These are phyloP conservation scores for Eucalyptus erythrocorys DNA, from an alignment of 345 rosid species.

Conservation along the genomic window DNA sequence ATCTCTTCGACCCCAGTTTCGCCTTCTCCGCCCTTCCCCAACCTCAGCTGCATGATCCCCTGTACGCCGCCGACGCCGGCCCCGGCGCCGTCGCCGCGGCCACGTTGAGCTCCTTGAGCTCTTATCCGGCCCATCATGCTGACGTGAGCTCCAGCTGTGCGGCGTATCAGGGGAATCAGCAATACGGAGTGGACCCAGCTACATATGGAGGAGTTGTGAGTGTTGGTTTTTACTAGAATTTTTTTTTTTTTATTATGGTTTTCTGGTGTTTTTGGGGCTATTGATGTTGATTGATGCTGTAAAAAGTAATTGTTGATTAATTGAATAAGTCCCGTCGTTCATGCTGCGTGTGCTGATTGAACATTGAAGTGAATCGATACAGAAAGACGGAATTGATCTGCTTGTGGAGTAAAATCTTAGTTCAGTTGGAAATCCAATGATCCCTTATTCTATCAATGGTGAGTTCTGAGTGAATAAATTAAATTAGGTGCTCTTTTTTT, in stretches of 20 bases:
- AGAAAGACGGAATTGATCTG: neutral
- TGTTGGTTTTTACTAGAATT: neutral
- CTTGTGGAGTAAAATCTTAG: neutral
- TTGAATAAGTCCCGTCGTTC: neutral
- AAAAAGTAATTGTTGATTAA: neutral
- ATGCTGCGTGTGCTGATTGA: neutral
- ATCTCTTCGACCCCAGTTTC: neutral
- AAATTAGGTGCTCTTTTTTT: neutral
- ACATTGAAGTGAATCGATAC: neutral
- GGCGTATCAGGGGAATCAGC: neutral
- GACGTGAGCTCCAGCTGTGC: neutral
- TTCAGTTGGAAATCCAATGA: neutral
- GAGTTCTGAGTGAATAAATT: neutral
- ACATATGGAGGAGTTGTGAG: slow-evolving; percentile 11
- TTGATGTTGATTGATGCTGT: neutral
- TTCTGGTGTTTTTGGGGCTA: neutral
- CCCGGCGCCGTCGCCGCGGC: neutral
- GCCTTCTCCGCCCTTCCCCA: neutral
- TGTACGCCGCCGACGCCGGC: neutral
- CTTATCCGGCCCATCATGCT: neutral
- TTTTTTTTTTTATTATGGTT: neutral
- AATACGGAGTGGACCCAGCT: slow-evolving; percentile 11
- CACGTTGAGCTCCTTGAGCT: neutral
- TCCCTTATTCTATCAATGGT: neutral
- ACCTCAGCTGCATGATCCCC: neutral